phyloP scores from a whole-genome alignment of 768 basidiomycete genomes.

The Crucibulum laeve region DNA sequence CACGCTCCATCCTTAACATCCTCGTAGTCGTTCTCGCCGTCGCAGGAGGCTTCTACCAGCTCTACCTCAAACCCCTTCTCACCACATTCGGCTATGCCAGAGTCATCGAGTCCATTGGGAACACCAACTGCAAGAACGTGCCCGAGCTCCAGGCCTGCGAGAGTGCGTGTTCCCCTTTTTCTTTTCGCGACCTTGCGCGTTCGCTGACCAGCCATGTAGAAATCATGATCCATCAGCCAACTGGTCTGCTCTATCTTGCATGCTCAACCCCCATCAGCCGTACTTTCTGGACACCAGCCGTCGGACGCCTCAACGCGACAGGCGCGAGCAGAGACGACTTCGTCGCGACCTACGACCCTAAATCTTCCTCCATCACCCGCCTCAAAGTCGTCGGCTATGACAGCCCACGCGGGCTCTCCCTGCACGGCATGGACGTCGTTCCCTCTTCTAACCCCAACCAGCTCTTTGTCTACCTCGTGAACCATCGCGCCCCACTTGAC shows the following conservation, averaged over 20 bases:
- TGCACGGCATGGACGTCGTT: conserved; percentile 71
- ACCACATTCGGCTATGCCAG: conserved; percentile 39
- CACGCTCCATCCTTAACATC: conserved; percentile 18
- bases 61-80: conserved; percentile 44
- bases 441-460: conserved; percentile 42
- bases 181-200: background rate
- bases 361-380: conserved; percentile 36
- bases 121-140: conserved; percentile 42
- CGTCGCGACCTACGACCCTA: conserved; percentile 56
- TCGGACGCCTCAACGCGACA: conserved; percentile 27
- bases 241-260: conserved; percentile 57
- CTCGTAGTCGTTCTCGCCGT: conserved; percentile 32
- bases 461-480: conserved; percentile 67
- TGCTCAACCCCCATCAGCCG: conserved; percentile 52
- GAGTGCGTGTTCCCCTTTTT: conserved; percentile 35
- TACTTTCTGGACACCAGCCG: conserved; percentile 47
- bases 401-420: conserved; percentile 39
- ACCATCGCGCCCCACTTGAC: conserved; percentile 54
- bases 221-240: conserved; percentile 51
- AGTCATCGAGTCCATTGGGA: conserved; percentile 38
- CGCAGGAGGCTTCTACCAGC: conserved; percentile 39
- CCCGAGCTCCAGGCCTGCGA: conserved; percentile 64
- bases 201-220: conserved; percentile 34
- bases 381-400: conserved; percentile 38
- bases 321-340: conserved; percentile 44